Evolutionary conservation across 805 yeast genomes (phyloP).

Genomic region (Huiozyma sinensis): DNA sequence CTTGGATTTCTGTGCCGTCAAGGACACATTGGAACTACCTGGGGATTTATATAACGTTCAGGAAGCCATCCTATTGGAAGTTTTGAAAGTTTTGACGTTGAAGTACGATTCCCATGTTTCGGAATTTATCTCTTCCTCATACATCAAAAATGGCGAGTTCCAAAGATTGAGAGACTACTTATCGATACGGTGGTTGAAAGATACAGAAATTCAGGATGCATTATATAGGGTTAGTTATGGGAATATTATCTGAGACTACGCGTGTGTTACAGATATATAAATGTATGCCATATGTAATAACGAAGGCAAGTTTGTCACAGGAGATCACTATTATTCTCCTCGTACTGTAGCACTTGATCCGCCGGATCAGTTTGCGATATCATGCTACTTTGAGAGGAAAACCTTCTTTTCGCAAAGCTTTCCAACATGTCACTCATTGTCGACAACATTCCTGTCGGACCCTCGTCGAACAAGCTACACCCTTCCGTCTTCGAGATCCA

Average conservation of each 20-base stretch:
- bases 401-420: conserved; percentile 29
- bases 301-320: not conserved
- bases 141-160: conserved; percentile 25
- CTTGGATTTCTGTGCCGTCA: conserved; percentile 25
- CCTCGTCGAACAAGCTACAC: conserved; percentile 37
- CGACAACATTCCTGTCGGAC: conserved; percentile 62
- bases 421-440: conserved; percentile 53
- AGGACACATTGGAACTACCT: conserved; percentile 19
- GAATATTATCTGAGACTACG: conserved; percentile 11
- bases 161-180: conserved; percentile 15
- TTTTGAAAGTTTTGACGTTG: conserved; percentile 21
- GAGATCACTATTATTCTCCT: conserved; percentile 6
- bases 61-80: conserved; percentile 16
- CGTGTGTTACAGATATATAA: not conserved
- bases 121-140: conserved; percentile 13
- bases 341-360: conserved; percentile 5
- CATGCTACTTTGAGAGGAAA: not conserved
- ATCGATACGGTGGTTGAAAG: conserved; percentile 15
- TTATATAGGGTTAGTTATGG: conserved; percentile 26
- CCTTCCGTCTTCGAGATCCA: conserved; percentile 41
- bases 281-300: not conserved
- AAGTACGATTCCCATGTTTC: conserved; percentile 16
- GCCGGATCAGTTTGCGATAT: conserved; percentile 1
- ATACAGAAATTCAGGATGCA: conserved; percentile 30
- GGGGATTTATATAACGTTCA: conserved; percentile 8